A percentile compares a stretch with the other conserved stretches of the same genome.
These are phyloP conservation scores for Trifolium repens DNA, from an alignment of 306 rosid genomes.

Conservation along the genomic window DNA sequence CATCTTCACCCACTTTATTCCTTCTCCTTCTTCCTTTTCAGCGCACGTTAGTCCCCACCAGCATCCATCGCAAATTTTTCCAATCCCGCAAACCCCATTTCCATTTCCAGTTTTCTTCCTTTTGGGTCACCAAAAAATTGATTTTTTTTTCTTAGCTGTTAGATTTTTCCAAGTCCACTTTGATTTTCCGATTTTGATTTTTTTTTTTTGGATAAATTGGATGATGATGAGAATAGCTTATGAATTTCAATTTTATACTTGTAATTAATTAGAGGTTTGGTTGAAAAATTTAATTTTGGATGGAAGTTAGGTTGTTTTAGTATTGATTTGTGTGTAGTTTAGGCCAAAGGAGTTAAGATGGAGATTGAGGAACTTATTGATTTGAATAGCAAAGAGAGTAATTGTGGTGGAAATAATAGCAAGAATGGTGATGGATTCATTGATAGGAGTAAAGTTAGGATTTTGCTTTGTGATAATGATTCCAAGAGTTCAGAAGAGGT, in stretches of 20 bases:
- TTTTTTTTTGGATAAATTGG: background rate
- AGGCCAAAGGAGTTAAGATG: conserved; percentile 5
- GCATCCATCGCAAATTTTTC: background rate
- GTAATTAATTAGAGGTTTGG: background rate
- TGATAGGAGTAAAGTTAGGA: conserved; percentile 93
- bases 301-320: conserved; percentile 19
- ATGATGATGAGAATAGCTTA: conserved; percentile 6
- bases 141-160: background rate
- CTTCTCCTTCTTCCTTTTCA: background rate
- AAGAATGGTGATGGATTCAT: conserved; percentile 73
- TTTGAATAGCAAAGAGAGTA: conserved; percentile 23
- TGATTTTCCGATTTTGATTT: background rate
- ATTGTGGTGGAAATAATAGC: conserved; percentile 19
- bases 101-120: background rate
- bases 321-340: conserved; percentile 17
- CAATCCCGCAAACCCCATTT: conserved; percentile 4
- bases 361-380: conserved; percentile 26
- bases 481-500: conserved; percentile 79
- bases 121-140: background rate
- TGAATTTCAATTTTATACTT: conserved; percentile 6
- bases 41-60: conserved; percentile 41
- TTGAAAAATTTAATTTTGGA: background rate
- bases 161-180: background rate
- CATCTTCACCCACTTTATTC: background rate
- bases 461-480: conserved; percentile 90